Evolutionary conservation across 108 stramenopile genomes (phyloP), one percentile per base, ranked within the genome.

Genomic region (Fragilariopsis cylindrus): DNA sequence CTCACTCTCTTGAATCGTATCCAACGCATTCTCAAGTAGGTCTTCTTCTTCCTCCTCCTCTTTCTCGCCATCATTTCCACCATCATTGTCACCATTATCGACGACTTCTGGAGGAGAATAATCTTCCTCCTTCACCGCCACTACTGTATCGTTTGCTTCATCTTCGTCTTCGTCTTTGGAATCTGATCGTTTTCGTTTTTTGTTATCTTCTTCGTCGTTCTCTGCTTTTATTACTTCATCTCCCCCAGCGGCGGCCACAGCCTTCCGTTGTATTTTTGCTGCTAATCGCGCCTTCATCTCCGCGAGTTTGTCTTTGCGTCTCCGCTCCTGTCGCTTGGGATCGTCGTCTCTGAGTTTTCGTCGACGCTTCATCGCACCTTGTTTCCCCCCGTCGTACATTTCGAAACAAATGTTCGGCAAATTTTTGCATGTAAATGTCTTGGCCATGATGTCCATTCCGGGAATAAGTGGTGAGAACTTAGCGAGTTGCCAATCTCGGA

Each of bases 401-500:
- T 87, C 86, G 75, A 92, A 96, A 65, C 88, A 89, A 65, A 92
- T 81, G 30, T 70, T 81, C 1, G 95, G 95, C 72, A 96, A 49
- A 69, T 89, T 82, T 75, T 93, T 93, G 65, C 88, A 88, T 7
- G 64, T 73, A 75, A 93, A 96, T 39, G 77, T 72, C 57, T 87
- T 82, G 39, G 79, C 87, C 74, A 92, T 65, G n/a, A 96, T 75
- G 77, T 96, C 95, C 90, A 92, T 92, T 3, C 95, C 95, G 40
- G 87, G 82, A 3, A 89, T 66, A 8, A 89, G 78, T 0, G 91
- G 91, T 55, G 86, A 87, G 64, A 92, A 93, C 11, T 82, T 80
- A 5, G 88, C 82, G 70, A 96, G 64, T 58, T 96, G 92, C 80
- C 76, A 93, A 63, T 93, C 87, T 15, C 88, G 84, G 82, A 96